Base-by-base conservation (phyloP, 164 flowering plant genomes). In the Annona squamosa region DNA sequence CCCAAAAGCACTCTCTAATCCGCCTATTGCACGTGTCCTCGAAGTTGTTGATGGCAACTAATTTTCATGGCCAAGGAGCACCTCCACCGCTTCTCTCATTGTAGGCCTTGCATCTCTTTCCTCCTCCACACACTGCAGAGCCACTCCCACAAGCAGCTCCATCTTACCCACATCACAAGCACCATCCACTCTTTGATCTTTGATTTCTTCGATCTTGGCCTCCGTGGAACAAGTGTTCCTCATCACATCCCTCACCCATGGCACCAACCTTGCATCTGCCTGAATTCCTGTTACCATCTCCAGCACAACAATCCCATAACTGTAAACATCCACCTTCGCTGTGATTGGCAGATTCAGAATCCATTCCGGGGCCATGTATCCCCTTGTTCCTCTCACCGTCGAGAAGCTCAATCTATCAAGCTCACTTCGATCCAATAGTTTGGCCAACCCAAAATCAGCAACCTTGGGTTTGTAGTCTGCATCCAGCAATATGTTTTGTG, bases 291-390 rank as follows among this genome's bases (percentile, higher is more conserved):
- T 71, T 42, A 71, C 42, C 66, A 71, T 73, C 73, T 85, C 86
- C 47, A 83, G 43, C 42, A 83, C 5, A 0, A 85, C 86, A 67
- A 85, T 73, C 37, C 86, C 86, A 70, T 75, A 85, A 73, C 88
- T 83, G 9, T 82, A 85, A 3, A 83, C 88, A 77, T 85, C 88
- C 5, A 77, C 81, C 72, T 82, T 85, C 0, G 83, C 72, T 0
- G 86, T 80, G 7, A 85, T 83, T 0, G 82, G 79, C 0, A 73
- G 80, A 66, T 72, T 79, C 17, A 72, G 68, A 19, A 79, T 67
- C 88, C 86, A 85, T 63, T 85, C 88, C 0, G 86, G 88, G 3
- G 88, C 86, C 80, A 85, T 81, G 65, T 85, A 85, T 0, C 86
- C 88, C 44, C 82, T 75, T 0, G 85, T 85, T 26, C 86, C 86